These are phyloP conservation scores for Solanum paucissectum DNA, from an alignment of 257 asterid species.

Conservation along the genomic window DNA sequence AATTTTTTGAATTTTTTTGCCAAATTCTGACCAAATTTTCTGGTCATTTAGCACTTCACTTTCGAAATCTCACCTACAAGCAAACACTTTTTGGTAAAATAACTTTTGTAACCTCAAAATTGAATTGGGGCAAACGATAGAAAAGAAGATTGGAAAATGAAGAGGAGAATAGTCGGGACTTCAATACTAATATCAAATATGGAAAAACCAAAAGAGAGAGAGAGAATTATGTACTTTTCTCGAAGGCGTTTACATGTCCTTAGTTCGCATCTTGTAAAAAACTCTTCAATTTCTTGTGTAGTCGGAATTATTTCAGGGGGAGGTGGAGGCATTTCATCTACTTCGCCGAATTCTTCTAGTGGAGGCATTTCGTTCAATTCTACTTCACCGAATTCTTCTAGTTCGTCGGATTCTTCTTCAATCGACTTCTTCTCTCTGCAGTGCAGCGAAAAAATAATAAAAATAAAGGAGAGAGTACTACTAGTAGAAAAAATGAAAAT, in stretches of 20 bases:
- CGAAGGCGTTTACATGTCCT: constrained; percentile 25
- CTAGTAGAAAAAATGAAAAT: too few species aligned
- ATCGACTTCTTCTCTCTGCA: background rate
- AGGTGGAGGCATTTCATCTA: too few species aligned
- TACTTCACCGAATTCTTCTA: too few species aligned
- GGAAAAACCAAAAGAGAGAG: background rate
- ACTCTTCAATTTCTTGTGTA: constrained; percentile 34
- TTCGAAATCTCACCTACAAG: background rate
- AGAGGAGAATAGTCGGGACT: background rate
- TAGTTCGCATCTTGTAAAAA: constrained; percentile 36
- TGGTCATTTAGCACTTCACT: too few species aligned
- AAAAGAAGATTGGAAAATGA: background rate
- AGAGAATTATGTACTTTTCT: constrained; percentile 12
- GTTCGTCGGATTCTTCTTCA: background rate
- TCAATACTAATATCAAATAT: too few species aligned
- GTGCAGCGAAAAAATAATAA: too few species aligned
- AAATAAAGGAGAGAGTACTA: background rate
- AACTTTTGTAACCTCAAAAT: background rate
- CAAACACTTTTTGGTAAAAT: background rate
- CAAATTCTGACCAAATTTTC: too few species aligned
- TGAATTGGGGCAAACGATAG: background rate
- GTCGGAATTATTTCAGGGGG: background rate
- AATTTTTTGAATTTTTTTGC: too few species aligned
- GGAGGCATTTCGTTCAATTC: too few species aligned
- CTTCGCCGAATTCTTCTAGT: too few species aligned